phyloP scores from a whole-genome alignment of 805 yeast species.

The Candida piceae region DNA sequence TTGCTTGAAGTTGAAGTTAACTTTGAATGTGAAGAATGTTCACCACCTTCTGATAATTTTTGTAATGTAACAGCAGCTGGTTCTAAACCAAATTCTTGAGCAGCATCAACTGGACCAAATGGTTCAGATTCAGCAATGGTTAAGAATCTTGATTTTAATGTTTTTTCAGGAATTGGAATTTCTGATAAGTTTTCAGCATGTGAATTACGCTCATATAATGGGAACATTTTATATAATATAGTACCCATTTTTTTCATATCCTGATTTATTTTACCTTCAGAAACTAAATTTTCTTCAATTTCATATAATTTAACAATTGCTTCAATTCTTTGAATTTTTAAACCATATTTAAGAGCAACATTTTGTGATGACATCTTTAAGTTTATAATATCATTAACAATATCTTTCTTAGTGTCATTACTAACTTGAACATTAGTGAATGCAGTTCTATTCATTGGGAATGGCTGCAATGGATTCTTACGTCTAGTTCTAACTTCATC shows the following conservation, averaged over 20 bases:
- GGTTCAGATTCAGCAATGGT: slow-evolving; percentile 93
- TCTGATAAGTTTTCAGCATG: slow-evolving; percentile 80
- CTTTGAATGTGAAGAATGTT: slow-evolving; percentile 37
- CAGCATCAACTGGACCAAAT: slow-evolving; percentile 94
- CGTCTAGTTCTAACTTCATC: slow-evolving; percentile 13
- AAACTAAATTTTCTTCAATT: slow-evolving; percentile 59
- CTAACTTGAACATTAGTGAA: slow-evolving; percentile 61
- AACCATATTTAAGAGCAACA: slow-evolving; percentile 71
- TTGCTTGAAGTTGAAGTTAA: slow-evolving; percentile 11
- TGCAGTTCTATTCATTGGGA: slow-evolving; percentile 70
- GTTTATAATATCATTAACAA: slow-evolving; percentile 45
- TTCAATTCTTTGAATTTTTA: slow-evolving; percentile 81
- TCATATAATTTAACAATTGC: slow-evolving; percentile 70
- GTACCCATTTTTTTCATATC: slow-evolving; percentile 57
- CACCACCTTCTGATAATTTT: slow-evolving; percentile 58
- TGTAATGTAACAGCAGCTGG: slow-evolving; percentile 82
- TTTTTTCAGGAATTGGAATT: slow-evolving; percentile 84
- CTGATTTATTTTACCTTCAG: slow-evolving; percentile 45
- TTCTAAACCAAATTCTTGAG: slow-evolving; percentile 71
- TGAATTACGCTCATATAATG: slow-evolving; percentile 48
- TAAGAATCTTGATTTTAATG: slow-evolving; percentile 74
- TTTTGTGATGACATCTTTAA: slow-evolving; percentile 59
- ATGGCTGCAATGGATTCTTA: slow-evolving; percentile 56
- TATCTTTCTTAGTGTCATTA: slow-evolving; percentile 51
- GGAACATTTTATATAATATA: slow-evolving; percentile 76